Evolutionary conservation across 1,284 basidiomycete genomes (phyloP).

Genomic region (Stereum hirsutum): DNA sequence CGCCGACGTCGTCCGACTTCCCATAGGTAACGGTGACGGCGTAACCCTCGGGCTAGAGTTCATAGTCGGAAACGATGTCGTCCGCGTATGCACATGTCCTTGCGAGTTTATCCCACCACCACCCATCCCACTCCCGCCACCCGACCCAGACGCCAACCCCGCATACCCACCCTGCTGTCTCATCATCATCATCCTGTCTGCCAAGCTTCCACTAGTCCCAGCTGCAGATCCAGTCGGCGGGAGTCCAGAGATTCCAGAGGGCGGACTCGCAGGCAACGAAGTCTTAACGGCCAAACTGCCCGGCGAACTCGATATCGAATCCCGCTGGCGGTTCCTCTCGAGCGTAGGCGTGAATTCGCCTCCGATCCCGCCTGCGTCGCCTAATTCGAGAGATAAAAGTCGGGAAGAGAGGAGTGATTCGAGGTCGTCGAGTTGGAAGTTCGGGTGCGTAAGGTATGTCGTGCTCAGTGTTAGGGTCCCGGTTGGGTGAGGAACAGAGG

Average conservation of each 20-base stretch:
- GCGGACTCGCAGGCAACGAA: conserved; percentile 33
- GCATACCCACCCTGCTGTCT: neutral
- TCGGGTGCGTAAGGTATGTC: conserved; percentile 58
- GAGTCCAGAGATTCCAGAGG: too few relatives aligned
- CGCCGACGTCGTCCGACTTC: conserved; percentile 13
- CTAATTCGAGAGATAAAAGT: conserved; percentile 46
- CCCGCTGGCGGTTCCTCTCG: conserved; percentile 40
- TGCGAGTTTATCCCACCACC: neutral
- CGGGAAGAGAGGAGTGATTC: conserved; percentile 38
- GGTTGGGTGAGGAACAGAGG: conserved; percentile 55
- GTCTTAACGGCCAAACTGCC: conserved; percentile 32
- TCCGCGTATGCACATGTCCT: conserved; percentile 20
- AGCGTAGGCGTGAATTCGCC: conserved; percentile 58
- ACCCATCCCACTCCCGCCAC: too few relatives aligned
- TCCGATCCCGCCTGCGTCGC: conserved; percentile 10
- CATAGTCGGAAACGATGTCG: conserved; percentile 26
- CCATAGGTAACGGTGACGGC: conserved; percentile 12
- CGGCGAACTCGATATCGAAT: conserved; percentile 37
- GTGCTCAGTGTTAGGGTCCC: conserved; percentile 53
- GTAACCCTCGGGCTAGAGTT: too few relatives aligned
- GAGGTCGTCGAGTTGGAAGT: conserved; percentile 42
- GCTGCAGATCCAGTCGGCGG: too few relatives aligned
- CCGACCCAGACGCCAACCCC: neutral
- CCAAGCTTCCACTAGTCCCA: too few relatives aligned
- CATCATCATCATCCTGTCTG: too few relatives aligned